Evolutionary conservation across 2,329 filamentous ascomycete genomes (phyloP), one percentile per base, ranked within the genome.

Genomic region (Fusarium globosum): DNA sequence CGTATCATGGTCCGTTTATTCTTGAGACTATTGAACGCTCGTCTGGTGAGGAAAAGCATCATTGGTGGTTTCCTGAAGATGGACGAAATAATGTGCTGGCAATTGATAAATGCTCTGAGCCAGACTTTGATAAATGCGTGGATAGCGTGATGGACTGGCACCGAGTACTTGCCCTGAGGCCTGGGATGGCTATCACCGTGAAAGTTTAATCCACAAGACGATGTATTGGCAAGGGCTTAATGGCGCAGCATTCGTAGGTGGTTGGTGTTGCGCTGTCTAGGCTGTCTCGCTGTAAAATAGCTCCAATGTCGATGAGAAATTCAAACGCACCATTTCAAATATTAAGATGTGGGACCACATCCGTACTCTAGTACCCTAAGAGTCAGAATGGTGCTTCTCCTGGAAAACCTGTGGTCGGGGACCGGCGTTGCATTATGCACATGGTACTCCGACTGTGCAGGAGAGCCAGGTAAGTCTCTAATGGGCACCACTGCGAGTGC

Each of bases 191-290:
- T 45, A 57, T 65, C 42, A 60, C 51, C 52, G 30, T 59, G 41
- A 69, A 72, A 49, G 58, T 69, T 74, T 70, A 60, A 43, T 41
- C 60, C 75, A 76, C 68, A 66, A 75, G 65, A 55, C 69, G 69
- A 75, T 72, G 67, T 66, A 65, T 72, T 65, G 56, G 65, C 66
- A 69, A 69, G 63, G 66, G 61, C 71, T 71, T 41, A 30, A 74
- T 75, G 67, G 75, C 75, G 69, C 75, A 77, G 73, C 45, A 38
- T 66, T 72, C 49, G 46, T 45, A 73, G 56, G 53, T 53, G 56
- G 52, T 53, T 53, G 36, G 43, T n/a, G 36, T 21, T 55, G 51
- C 35, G 20, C 23, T 55, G 51, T 39, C 30, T 35, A 16, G 28
- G 28, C 46, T 33, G 28, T 30, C 28, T 30, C 9, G 28, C 9